Evolutionary conservation across 768 basidiomycete species (phyloP).

Genomic region (Trametes cinnabarina): DNA sequence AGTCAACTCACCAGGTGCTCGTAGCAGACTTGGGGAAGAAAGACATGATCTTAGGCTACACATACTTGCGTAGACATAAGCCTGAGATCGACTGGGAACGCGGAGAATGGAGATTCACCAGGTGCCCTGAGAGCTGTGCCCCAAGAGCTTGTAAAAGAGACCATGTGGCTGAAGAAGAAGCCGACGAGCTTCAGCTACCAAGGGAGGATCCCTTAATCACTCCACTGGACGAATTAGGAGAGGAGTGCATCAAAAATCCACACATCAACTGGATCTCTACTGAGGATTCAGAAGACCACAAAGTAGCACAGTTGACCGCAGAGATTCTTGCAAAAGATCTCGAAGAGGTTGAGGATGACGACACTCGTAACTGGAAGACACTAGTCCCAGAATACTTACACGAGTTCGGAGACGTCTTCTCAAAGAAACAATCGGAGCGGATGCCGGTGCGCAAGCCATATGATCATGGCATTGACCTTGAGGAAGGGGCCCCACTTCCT

Average conservation of each 20-base stretch:
- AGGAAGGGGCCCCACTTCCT: not conserved
- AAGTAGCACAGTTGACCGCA: no score
- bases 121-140: not conserved
- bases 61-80: not conserved
- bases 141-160: not conserved
- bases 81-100: conserved; percentile 2
- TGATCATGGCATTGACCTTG: not conserved
- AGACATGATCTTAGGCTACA: not conserved
- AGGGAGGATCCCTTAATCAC: not conserved
- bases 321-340: no score
- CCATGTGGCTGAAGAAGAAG: not conserved
- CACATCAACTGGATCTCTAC: no score
- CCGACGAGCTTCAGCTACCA: not conserved
- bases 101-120: not conserved
- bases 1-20: not conserved
- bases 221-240: not conserved
- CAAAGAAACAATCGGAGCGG: no score
- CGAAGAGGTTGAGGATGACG: no score
- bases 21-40: not conserved
- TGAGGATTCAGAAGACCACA: no score
- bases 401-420: no score
- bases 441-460: no score
- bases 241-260: not conserved
- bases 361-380: no score
- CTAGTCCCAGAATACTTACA: no score